phyloP scores from a whole-genome alignment of 2,329 filamentous ascomycete species.

The Trichoderma sp. region DNA sequence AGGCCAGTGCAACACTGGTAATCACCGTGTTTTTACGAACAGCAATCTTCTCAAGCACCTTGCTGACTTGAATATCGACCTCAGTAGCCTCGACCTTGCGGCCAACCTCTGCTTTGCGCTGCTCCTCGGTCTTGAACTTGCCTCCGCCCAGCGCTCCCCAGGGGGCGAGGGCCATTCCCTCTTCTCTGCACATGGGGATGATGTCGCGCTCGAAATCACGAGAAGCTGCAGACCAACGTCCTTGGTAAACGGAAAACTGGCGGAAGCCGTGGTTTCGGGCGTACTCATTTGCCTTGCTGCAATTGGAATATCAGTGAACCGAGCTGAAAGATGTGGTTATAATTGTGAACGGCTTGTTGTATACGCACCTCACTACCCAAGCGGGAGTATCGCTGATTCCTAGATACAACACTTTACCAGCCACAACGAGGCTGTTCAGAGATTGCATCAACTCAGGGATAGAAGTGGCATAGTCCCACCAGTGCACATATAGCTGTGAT shows the following conservation, averaged over 20 bases:
- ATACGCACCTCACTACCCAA: constrained; percentile 61
- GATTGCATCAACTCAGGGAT: constrained; percentile 71
- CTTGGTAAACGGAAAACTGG: constrained; percentile 62
- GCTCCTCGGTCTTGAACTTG: constrained; percentile 48
- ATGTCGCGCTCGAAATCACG: constrained; percentile 50
- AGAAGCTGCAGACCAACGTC: constrained; percentile 46
- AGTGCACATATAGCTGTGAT: constrained; percentile 61
- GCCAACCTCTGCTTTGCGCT: constrained; percentile 43
- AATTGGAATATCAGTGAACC: neutral
- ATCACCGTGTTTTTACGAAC: constrained; percentile 48
- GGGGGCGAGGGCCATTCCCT: constrained; percentile 58
- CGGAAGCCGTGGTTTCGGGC: constrained; percentile 71
- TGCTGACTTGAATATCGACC: constrained; percentile 56
- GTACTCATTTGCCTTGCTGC: constrained; percentile 66
- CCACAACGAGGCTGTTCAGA: constrained; percentile 61
- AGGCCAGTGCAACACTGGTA: constrained; percentile 66
- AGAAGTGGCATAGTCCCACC: constrained; percentile 71
- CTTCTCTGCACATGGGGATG: constrained; percentile 49
- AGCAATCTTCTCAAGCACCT: constrained; percentile 55
- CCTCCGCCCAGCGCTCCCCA: constrained; percentile 62
- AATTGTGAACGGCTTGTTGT: no score
- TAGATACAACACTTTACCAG: constrained; percentile 67
- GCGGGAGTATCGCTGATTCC: constrained; percentile 71
- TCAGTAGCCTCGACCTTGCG: constrained; percentile 50
- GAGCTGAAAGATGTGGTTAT: no score